A percentile compares a stretch with the other conserved stretches of the same genome.
Conservation (phyloP, 1,284 basidiomycete species). For the Garcileccinum viscosum region DNA sequence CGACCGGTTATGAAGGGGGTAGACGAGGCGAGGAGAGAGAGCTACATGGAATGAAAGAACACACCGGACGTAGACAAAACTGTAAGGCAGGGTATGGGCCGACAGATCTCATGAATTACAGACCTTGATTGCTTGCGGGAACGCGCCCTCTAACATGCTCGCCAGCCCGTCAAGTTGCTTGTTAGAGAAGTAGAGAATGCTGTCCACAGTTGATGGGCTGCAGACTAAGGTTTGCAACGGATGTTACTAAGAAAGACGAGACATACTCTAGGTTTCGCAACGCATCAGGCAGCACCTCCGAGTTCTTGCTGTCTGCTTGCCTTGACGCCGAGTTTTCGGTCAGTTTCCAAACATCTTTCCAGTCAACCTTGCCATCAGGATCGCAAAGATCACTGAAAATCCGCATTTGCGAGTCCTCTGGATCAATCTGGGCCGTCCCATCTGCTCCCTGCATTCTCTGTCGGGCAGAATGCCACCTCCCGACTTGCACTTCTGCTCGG, state of each 20-base stretch:
- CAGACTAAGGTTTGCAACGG: slow-evolving; percentile 2
- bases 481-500: slow-evolving; percentile 62
- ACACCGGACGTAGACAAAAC: neutral
- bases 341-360: slow-evolving; percentile 59
- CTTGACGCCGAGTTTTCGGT: slow-evolving; percentile 18
- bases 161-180: slow-evolving; percentile 65
- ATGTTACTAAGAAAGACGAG: neutral
- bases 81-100: neutral
- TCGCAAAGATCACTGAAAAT: slow-evolving; percentile 21
- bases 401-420: slow-evolving; percentile 22
- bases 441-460: slow-evolving; percentile 13
- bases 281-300: slow-evolving; percentile 16
- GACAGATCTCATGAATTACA: slow-evolving; percentile 25
- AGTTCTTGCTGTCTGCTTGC: neutral
- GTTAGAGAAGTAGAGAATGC: slow-evolving; percentile 69
- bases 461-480: slow-evolving; percentile 66
- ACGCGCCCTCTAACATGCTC: slow-evolving; percentile 50
- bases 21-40: slow-evolving; percentile 77
- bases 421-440: slow-evolving; percentile 31
- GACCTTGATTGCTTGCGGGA: slow-evolving; percentile 61
- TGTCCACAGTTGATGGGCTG: slow-evolving; percentile 22
- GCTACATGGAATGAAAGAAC: slow-evolving; percentile 43
- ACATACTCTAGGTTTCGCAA: slow-evolving; percentile 30
- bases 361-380: slow-evolving; percentile 44
- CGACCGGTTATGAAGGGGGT: slow-evolving; percentile 88